Evolutionary conservation across 805 yeast genomes (phyloP).

Genomic region (Hyphopichia homilentoma): DNA sequence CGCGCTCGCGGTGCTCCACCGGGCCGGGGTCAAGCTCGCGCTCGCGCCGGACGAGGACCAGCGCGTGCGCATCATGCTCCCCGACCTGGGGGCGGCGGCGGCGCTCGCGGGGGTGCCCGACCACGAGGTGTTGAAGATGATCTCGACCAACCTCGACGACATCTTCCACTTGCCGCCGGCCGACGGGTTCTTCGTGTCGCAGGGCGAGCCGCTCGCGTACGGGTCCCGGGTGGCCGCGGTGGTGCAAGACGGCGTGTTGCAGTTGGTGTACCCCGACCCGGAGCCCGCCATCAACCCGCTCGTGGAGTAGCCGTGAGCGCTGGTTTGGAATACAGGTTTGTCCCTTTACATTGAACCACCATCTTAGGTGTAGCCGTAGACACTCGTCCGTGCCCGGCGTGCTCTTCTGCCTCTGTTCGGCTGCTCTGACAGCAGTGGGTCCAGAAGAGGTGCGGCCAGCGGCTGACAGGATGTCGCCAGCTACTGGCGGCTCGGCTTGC

Average conservation of each 20-base stretch:
- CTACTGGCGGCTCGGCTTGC: no score
- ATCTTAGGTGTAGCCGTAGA: no score
- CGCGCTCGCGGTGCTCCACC: conserved; percentile 3
- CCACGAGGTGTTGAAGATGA: conserved; percentile 1
- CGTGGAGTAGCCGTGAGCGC: no score
- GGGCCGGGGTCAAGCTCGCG: conserved; percentile 4
- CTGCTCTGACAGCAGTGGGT: no score
- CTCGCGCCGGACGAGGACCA: conserved; percentile 3
- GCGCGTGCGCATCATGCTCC: conserved; percentile 4
- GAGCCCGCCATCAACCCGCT: no score
- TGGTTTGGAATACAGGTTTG: no score
- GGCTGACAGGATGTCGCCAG: no score
- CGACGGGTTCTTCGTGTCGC: conserved; percentile 1
- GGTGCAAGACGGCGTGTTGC: conserved; percentile 1
- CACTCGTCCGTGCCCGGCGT: no score
- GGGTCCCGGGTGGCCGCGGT: conserved; percentile 3
- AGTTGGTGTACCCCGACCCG: no score
- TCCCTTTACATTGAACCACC: no score
- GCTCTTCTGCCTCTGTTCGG: no score
- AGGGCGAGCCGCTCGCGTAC: conserved; percentile 4
- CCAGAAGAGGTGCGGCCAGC: no score
- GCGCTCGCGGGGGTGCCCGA: conserved; percentile 2
- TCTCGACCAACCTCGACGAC: conserved; percentile 3
- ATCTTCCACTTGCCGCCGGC: conserved; percentile 1
- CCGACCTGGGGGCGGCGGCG: conserved; percentile 5